phyloP scores from a whole-genome alignment of 2,329 filamentous ascomycete genomes.

The Microthyrium microscopicum region DNA sequence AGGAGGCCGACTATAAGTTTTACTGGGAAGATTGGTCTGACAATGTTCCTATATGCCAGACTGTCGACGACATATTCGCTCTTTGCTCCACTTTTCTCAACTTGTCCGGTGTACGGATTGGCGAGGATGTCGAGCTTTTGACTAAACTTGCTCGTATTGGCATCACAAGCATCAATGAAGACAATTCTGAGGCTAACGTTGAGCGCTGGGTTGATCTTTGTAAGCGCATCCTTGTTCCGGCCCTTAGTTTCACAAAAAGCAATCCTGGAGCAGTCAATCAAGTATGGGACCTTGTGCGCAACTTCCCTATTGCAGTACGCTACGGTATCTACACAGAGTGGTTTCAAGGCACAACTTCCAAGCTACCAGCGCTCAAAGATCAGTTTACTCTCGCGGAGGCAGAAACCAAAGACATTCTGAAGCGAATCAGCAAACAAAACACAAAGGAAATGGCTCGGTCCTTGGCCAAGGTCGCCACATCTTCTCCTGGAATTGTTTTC shows the following conservation, averaged over 20 bases:
- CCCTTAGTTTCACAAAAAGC: conserved; percentile 68
- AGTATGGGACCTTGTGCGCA: conserved; percentile 66
- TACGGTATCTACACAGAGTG: conserved; percentile 90
- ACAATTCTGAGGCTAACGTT: conserved; percentile 52
- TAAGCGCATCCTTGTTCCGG: conserved; percentile 69
- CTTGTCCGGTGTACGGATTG: conserved; percentile 74
- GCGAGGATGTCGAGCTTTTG: conserved; percentile 61
- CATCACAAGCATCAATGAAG: conserved; percentile 52
- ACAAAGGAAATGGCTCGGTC: conserved; percentile 70
- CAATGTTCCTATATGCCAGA: conserved; percentile 81
- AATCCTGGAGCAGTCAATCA: conserved; percentile 77
- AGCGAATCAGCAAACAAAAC: conserved; percentile 78
- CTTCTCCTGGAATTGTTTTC: conserved; percentile 84
- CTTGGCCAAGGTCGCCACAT: conserved; percentile 80
- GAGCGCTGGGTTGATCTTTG: conserved; percentile 73
- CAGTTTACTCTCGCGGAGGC: conserved; percentile 62
- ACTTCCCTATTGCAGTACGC: conserved; percentile 58
- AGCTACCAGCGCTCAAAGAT: conserved; percentile 57
- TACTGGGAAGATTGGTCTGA: conserved; percentile 98
- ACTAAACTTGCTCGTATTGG: conserved; percentile 79
- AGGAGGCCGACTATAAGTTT: conserved; percentile 66
- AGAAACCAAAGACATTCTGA: conserved; percentile 74
- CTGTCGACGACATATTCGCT: conserved; percentile 75
- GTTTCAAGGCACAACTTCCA: conserved; percentile 64
- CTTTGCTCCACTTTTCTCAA: conserved; percentile 75